These are phyloP conservation scores for Colletotrichum melonis DNA, from an alignment of 2,329 filamentous ascomycete genomes.

Conservation along the genomic window DNA sequence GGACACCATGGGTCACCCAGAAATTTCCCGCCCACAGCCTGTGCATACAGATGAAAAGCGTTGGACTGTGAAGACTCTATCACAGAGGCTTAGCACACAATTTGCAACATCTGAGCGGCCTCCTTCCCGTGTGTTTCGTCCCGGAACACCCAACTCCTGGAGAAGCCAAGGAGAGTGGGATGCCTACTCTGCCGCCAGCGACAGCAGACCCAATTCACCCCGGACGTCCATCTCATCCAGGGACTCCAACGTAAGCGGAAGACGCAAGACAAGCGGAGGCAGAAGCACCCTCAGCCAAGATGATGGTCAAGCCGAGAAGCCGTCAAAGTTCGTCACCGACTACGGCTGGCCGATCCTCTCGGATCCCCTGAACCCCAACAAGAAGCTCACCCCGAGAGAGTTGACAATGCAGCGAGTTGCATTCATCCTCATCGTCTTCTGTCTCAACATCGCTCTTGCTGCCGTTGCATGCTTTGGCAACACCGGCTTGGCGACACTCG, in stretches of 20 bases:
- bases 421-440: neutral
- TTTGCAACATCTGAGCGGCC: neutral
- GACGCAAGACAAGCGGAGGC: neutral
- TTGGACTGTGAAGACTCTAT: neutral
- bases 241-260: neutral
- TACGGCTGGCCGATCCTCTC: constrained; percentile 13
- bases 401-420: neutral
- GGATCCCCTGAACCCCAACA: constrained; percentile 4
- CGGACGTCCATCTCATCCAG: neutral
- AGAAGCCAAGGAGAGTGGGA: constrained; percentile 20
- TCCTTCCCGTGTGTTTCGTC: neutral
- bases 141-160: constrained; percentile 14
- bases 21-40: constrained; percentile 3
- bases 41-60: constrained; percentile 7
- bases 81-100: neutral
- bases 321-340: constrained; percentile 13
- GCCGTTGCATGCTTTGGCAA: constrained; percentile 5
- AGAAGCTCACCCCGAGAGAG: constrained; percentile 6
- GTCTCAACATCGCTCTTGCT: constrained; percentile 6
- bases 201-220: neutral
- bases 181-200: constrained; percentile 9
- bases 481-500: neutral
- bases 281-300: neutral
- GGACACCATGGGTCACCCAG: neutral
- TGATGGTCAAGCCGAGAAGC: neutral